Evolutionary conservation across 1,284 basidiomycete genomes (phyloP), one percentile per base, ranked within the genome.

Genomic region (Ganoderma leucocontextum): DNA sequence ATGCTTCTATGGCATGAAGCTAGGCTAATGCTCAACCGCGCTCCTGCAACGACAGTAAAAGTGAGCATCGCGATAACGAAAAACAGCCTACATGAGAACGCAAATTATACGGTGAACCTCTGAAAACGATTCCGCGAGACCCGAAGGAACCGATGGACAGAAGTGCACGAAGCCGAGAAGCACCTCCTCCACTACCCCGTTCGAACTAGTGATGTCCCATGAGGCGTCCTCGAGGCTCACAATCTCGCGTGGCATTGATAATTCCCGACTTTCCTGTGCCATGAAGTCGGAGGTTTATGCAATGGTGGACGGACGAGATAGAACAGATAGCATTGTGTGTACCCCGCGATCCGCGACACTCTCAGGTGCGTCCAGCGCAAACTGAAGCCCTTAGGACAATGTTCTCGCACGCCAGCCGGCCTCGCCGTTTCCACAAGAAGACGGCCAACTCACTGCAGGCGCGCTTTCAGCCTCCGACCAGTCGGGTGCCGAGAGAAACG

Each of bases 271-370:
- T 9, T 22, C 35, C 19, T 36, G 19, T 10, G 17, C n/a, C 19
- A 17, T 42, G 44, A 0, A 35, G 42, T 33, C 60, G 60, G 60
- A 62, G 60, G 42, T 41, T 62, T 47, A 62, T 49, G 42, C 60
- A 62, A 49, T 35, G 42, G 12, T 10, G 19, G 39, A 12, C n/a
- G 44, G 17, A 22, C 15, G 38, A 42, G 59, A 39, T 52, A 25
- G 19, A 38, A 41, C 22, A 42, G 33, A 36, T 47, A 35, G 60
- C 9, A 19, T 13, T 33, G 52, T 69, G 22, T 19, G 25, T 7
- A 52, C 42, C 35, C 4, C 33, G 5, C 19, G 58, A 22, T 47
- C 42, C 33, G 60, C 33, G 60, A 13, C 1, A 49, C 13, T 33
- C 60, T 22, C 55, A n/a, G 36, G 33, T 38, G 33, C 49, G 29